Evolutionary conservation across 139 green algal species (phyloP), one percentile per base, ranked within the genome.

Genomic region (Coelastrella sp.): DNA sequence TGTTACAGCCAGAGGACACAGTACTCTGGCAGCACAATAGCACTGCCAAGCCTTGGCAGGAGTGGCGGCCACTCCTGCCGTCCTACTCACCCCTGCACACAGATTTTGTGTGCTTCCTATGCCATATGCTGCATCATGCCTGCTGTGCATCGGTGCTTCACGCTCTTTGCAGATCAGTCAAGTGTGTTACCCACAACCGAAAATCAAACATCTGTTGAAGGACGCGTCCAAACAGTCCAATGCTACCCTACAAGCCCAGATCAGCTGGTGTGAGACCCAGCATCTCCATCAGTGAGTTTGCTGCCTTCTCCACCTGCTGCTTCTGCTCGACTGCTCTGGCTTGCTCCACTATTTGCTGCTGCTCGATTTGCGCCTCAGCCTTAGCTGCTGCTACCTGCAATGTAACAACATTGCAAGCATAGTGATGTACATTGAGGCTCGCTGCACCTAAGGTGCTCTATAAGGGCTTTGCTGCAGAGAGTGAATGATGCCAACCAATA

Each of bases 261-360:
- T 88, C 85, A 68, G 84, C 84, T 10, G 83, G 59, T 23, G 58
- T 75, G 11, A 90, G 59, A 16, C 86, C 86, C 59, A 90, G 86
- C 58, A 90, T 58, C 56, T 90, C 75, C 74, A 84, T 90, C 22
- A 90, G 22, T 7, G 74, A 76, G 59, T 54, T 74, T 5, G 64
- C 54, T 10, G 87, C 78, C 64, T 87, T 80, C 3, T 14, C 11
- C 20, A 91, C 64, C 78, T 86, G 32, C 65, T 91, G 87, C 87
- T 91, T 57, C 61, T 78, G 13, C 14, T 47, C 23, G 7, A 87
- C 87, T 54, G 80, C 87, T 7, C 20, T 65, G 5, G 87, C 87
- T 65, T 87, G 22, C 78, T 91, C 78, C 20, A 87, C 78, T 2
- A 91, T 66, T 10, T 73, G 17, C 7, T 32, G 61, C 16, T 56